phyloP scores from a whole-genome alignment of 257 asterid species.

The Petunia axillaris region DNA sequence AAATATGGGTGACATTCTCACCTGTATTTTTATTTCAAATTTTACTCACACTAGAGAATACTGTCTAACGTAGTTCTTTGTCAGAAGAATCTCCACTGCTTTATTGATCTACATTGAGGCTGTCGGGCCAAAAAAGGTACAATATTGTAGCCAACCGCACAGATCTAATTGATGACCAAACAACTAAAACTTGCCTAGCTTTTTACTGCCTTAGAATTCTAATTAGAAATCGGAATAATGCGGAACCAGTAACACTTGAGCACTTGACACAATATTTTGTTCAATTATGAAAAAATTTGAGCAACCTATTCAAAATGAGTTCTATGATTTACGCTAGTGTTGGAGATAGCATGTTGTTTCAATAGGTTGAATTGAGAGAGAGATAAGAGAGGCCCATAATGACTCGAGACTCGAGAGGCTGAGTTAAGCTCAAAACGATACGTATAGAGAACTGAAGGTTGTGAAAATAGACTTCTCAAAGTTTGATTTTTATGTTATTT shows the following conservation, averaged over 20 bases:
- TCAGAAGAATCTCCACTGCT: neutral
- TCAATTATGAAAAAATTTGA: no score
- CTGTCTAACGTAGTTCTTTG: neutral
- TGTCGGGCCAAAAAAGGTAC: neutral
- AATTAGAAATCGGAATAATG: no score
- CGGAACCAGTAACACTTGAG: neutral
- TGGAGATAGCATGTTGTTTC: no score
- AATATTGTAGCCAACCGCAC: neutral
- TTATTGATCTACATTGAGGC: neutral
- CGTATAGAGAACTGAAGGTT: no score
- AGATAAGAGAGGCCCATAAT: no score
- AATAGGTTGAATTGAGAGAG: no score
- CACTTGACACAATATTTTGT: neutral
- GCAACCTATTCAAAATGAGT: no score
- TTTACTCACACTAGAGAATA: neutral
- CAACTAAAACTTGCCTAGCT: neutral
- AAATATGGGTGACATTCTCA: slow-evolving; percentile 12
- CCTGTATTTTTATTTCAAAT: neutral
- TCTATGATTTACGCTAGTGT: no score
- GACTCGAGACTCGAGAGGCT: no score
- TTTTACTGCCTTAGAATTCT: neutral
- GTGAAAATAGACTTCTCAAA: no score
- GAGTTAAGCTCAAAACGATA: no score
- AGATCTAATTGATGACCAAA: neutral
- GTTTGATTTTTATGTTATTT: no score